Conservation (phyloP, 371 early-diverging fungal species). For the Actinomortierella ambigua region DNA sequence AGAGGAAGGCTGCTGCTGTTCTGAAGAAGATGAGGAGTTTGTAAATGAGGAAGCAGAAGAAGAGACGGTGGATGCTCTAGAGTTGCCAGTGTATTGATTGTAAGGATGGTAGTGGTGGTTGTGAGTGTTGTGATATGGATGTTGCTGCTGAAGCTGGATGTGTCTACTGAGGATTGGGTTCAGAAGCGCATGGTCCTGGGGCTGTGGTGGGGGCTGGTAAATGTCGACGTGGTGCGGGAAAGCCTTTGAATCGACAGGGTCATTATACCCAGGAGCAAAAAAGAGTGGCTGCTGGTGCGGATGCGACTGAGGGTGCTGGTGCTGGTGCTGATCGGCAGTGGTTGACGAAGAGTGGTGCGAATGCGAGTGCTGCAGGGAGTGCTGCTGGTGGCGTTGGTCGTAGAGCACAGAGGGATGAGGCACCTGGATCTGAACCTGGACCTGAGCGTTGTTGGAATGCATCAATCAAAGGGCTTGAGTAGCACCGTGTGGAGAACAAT, state of each 20-base stretch:
- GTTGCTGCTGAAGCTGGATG: conserved; percentile 27
- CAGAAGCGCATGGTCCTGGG: conserved; percentile 24
- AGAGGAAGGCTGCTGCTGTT: no score
- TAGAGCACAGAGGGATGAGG: conserved; percentile 6
- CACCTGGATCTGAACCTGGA: conserved; percentile 37
- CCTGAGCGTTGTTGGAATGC: conserved; percentile 42
- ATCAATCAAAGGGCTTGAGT: conserved; percentile 7
- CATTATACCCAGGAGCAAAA: conserved; percentile 11
- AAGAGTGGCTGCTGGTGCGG: conserved; percentile 7
- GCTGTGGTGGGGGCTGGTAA: conserved; percentile 34
- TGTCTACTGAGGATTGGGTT: conserved; percentile 28
- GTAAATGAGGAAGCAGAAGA: not conserved
- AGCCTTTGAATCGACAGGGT: conserved; percentile 20
- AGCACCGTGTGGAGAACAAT: not conserved
- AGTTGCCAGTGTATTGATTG: conserved; percentile 9
- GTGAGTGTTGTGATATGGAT: conserved; percentile 20
- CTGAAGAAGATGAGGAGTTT: not conserved
- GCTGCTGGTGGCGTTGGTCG: conserved; percentile 3
- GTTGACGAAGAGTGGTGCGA: not conserved
- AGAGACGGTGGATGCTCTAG: conserved; percentile 18
- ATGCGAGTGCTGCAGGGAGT: conserved; percentile 4
- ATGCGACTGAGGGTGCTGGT: conserved; percentile 6
- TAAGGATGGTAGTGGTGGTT: conserved; percentile 13
- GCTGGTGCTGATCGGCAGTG: not conserved
- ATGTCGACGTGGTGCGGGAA: conserved; percentile 39